phyloP scores from a whole-genome alignment of 306 rosid species.

The Pachyrhizus erosus region DNA sequence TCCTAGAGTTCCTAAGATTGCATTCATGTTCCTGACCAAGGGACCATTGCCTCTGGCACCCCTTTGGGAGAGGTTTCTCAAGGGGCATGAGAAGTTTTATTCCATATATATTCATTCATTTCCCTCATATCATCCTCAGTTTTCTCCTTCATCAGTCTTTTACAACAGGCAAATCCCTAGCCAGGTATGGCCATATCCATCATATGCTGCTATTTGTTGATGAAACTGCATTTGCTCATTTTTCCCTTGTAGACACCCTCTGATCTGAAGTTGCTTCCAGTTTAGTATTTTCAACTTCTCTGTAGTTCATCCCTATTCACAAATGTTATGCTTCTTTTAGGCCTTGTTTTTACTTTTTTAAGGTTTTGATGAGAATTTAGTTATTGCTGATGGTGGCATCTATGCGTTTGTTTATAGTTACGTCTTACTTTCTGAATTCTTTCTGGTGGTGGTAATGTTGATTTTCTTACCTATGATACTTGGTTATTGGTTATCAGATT shows the following conservation, averaged over 20 bases:
- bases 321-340: neutral
- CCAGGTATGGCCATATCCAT: conserved; percentile 63
- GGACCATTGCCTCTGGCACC: conserved; percentile 93
- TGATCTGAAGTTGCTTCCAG: conserved; percentile 33
- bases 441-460: neutral
- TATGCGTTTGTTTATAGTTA: neutral
- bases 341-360: neutral
- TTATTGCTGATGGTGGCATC: neutral
- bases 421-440: conserved; percentile 25
- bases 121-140: conserved; percentile 73
- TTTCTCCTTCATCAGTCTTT: conserved; percentile 69
- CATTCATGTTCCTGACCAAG: conserved; percentile 93
- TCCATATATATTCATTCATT: conserved; percentile 84
- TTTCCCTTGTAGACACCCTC: neutral
- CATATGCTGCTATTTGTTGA: conserved; percentile 17
- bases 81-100: conserved; percentile 68
- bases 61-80: conserved; percentile 94
- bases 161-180: conserved; percentile 86
- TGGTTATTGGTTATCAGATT: neutral
- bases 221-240: conserved; percentile 17
- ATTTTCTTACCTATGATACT: neutral
- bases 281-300: conserved; percentile 1
- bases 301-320: neutral
- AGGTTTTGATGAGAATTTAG: conserved; percentile 11
- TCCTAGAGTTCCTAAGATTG: conserved; percentile 83